Evolutionary conservation across 176 grass and related monocot genomes (phyloP).

Genomic region (Cocos nucifera): DNA sequence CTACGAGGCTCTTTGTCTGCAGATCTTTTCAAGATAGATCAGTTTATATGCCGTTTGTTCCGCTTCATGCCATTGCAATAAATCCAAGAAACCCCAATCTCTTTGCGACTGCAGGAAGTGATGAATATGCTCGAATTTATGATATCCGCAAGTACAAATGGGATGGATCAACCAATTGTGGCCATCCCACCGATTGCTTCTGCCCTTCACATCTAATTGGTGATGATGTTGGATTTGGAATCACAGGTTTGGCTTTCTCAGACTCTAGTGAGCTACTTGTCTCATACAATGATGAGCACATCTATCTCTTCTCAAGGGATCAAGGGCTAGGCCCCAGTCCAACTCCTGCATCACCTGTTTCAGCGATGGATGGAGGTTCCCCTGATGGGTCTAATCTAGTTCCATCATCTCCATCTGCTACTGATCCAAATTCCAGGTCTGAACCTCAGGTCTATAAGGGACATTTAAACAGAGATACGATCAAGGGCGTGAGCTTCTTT

Average conservation of each 20-base stretch:
- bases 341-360: constrained; percentile 15
- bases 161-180: constrained; percentile 24
- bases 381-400: constrained; percentile 3
- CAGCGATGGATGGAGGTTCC: constrained; percentile 9
- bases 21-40: constrained; percentile 1
- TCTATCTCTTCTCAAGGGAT: constrained; percentile 68
- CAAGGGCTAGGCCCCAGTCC: constrained; percentile 37
- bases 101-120: constrained; percentile 49
- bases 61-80: constrained; percentile 47
- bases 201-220: constrained; percentile 31
- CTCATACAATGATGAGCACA: constrained; percentile 45
- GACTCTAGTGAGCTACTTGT: constrained; percentile 52
- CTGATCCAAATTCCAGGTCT: constrained; percentile 11
- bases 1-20: constrained; percentile 30
- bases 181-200: constrained; percentile 29
- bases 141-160: constrained; percentile 52
- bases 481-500: constrained; percentile 69
- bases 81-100: constrained; percentile 49
- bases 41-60: neutral
- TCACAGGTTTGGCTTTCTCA: constrained; percentile 74
- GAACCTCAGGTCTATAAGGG: constrained; percentile 31
- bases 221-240: constrained; percentile 21
- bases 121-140: constrained; percentile 46
- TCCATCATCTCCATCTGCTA: constrained; percentile 6
- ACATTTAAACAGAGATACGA: constrained; percentile 35